Conservation (phyloP, 2,329 filamentous ascomycete species). For the Davidsoniella virescens region DNA sequence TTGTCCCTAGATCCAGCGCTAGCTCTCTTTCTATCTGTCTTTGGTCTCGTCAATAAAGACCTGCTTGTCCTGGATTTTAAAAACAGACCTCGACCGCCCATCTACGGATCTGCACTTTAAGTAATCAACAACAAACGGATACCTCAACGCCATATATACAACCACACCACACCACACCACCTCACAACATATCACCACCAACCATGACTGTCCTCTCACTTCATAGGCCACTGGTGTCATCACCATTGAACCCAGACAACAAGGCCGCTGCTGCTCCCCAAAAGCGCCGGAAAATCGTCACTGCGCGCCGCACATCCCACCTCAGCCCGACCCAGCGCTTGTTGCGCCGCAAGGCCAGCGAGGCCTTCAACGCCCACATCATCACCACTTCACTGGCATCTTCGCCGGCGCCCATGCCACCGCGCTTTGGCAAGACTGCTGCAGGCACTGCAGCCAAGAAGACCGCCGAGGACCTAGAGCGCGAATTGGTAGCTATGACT, state of each 20-base stretch:
- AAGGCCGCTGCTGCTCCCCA: not conserved
- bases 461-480: not conserved
- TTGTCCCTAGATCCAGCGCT: no score
- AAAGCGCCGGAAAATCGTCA: slow-evolving; percentile 10
- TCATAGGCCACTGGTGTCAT: slow-evolving; percentile 10
- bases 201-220: slow-evolving; percentile 6
- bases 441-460: not conserved
- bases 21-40: not conserved
- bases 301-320: slow-evolving; percentile 9
- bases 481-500: slow-evolving; percentile 1
- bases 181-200: not conserved
- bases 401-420: slow-evolving; percentile 5
- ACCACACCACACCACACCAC: not conserved
- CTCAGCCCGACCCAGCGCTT: slow-evolving; percentile 12
- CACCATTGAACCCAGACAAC: slow-evolving; percentile 12
- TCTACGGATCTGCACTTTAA: slow-evolving; percentile 1
- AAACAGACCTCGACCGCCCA: not conserved
- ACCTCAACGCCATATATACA: no score
- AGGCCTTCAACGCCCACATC: slow-evolving; percentile 12
- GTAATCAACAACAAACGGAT: no score
- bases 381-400: slow-evolving; percentile 10
- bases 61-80: not conserved
- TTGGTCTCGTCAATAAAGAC: not conserved
- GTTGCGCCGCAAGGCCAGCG: slow-evolving; percentile 11
- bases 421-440: slow-evolving; percentile 3